Conservation (phyloP, 768 basidiomycete genomes). For the Boletus fagicola region DNA sequence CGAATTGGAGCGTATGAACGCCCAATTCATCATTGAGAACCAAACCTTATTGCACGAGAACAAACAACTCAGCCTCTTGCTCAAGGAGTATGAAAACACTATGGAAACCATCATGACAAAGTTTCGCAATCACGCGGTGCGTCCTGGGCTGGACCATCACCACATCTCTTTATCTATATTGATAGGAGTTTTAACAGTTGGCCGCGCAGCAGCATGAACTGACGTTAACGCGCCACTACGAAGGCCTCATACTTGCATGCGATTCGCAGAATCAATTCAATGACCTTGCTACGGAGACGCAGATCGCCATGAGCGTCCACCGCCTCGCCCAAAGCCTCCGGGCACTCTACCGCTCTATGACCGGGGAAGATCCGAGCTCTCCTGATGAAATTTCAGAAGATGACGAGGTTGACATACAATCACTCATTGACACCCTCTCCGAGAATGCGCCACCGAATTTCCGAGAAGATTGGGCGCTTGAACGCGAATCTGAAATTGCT, state of each 20-base stretch:
- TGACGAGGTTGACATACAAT: conserved; percentile 41
- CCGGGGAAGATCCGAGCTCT: conserved; percentile 51
- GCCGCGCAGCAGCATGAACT: conserved; percentile 92
- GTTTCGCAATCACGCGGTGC: conserved; percentile 86
- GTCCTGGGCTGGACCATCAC: conserved; percentile 28
- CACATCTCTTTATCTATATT: not conserved
- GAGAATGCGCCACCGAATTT: conserved; percentile 38
- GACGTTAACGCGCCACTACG: conserved; percentile 87
- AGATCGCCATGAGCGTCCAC: conserved; percentile 63
- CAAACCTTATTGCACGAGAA: conserved; percentile 92
- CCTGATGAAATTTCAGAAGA: conserved; percentile 30
- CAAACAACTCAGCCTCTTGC: conserved; percentile 81
- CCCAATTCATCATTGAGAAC: conserved; percentile 91
- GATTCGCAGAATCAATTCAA: conserved; percentile 54
- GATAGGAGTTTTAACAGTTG: conserved; percentile 45
- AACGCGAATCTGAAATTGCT: conserved; percentile 83
- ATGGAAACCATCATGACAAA: conserved; percentile 97
- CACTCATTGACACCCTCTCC: conserved; percentile 45
- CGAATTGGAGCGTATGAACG: conserved; percentile 86
- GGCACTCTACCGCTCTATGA: conserved; percentile 67
- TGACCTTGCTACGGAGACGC: conserved; percentile 57
- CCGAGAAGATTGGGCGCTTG: conserved; percentile 78
- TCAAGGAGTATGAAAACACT: conserved; percentile 94
- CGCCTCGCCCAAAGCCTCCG: conserved; percentile 70
- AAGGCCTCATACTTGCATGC: conserved; percentile 67